A percentile compares a stretch with the other conserved stretches of the same genome.
These are phyloP conservation scores for Gelatoporia subvermispora DNA, from an alignment of 768 basidiomycete species.

Conservation along the genomic window DNA sequence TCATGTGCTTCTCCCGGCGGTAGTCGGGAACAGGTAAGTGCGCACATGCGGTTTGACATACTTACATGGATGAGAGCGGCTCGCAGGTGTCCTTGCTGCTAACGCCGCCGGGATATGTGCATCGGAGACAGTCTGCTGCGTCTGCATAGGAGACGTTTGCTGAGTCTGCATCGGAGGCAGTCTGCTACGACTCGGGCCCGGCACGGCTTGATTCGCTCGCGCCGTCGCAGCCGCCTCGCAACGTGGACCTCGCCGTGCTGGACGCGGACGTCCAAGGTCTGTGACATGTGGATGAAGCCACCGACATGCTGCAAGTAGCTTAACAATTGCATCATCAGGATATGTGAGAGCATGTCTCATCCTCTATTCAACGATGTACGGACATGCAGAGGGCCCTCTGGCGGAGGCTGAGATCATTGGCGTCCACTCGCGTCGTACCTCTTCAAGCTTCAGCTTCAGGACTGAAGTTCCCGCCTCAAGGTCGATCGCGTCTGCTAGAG, in stretches of 20 bases:
- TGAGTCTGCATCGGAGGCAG: slow-evolving; percentile 28
- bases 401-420: slow-evolving; percentile 49
- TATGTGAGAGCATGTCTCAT: slow-evolving; percentile 48
- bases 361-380: slow-evolving; percentile 52
- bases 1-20: slow-evolving; percentile 37
- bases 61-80: slow-evolving; percentile 42
- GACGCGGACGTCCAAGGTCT: slow-evolving; percentile 45
- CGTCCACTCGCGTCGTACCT: slow-evolving; percentile 32
- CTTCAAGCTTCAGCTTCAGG: too few species aligned
- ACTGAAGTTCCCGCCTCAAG: slow-evolving; percentile 3
- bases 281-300: slow-evolving; percentile 20
- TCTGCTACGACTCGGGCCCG: slow-evolving; percentile 47
- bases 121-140: slow-evolving; percentile 40
- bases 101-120: slow-evolving; percentile 32
- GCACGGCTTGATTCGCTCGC: slow-evolving; percentile 41
- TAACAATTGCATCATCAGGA: slow-evolving; percentile 27
- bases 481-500: slow-evolving; percentile 41
- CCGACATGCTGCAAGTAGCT: slow-evolving; percentile 30
- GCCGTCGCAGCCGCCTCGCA: slow-evolving; percentile 39
- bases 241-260: slow-evolving; percentile 44
- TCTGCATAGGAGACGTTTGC: too few species aligned
- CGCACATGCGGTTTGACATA: slow-evolving; percentile 53
- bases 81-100: slow-evolving; percentile 38
- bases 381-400: slow-evolving; percentile 51
- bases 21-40: slow-evolving; percentile 52